These are phyloP conservation scores for Hanseniaspora gamundiae DNA, from an alignment of 1,139 yeast genomes.

Conservation along the genomic window DNA sequence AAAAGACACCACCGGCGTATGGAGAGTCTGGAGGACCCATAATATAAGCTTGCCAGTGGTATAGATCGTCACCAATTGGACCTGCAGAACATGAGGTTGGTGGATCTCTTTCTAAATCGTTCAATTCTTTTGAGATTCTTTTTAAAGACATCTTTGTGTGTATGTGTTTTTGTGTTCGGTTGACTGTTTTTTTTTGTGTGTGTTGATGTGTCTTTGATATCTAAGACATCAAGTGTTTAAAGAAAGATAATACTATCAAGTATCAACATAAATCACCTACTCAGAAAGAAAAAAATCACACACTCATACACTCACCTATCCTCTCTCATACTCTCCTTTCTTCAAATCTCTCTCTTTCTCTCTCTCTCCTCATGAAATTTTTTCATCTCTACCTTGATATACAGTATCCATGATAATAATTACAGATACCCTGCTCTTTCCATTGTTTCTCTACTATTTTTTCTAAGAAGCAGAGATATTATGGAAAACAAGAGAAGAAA, in stretches of 20 bases:
- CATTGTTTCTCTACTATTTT: too few relatives aligned
- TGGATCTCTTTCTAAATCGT: constrained; percentile 95
- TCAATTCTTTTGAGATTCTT: constrained; percentile 91
- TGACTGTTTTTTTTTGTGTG: neutral
- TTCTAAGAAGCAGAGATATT: too few relatives aligned
- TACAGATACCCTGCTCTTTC: too few relatives aligned
- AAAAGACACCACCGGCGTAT: constrained; percentile 87
- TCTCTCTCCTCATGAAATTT: too few relatives aligned
- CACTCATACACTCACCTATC: too few relatives aligned
- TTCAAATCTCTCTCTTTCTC: too few relatives aligned
- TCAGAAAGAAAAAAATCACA: neutral
- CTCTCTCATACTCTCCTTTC: neutral
- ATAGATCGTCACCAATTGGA: constrained; percentile 92
- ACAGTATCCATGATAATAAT: too few relatives aligned
- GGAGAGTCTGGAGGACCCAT: constrained; percentile 95
- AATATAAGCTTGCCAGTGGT: constrained; percentile 95
- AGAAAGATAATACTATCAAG: too few relatives aligned
- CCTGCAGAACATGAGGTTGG: constrained; percentile 99
- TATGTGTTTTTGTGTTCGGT: neutral
- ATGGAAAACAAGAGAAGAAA: too few relatives aligned
- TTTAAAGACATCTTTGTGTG: constrained; percentile 57
- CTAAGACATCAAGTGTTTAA: neutral
- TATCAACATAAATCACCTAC: too few relatives aligned
- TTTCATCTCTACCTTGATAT: too few relatives aligned
- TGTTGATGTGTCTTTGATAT: neutral